Evolutionary conservation across 495 filamentous ascomycete species (phyloP).

Genomic region (Zalerion maritima): DNA sequence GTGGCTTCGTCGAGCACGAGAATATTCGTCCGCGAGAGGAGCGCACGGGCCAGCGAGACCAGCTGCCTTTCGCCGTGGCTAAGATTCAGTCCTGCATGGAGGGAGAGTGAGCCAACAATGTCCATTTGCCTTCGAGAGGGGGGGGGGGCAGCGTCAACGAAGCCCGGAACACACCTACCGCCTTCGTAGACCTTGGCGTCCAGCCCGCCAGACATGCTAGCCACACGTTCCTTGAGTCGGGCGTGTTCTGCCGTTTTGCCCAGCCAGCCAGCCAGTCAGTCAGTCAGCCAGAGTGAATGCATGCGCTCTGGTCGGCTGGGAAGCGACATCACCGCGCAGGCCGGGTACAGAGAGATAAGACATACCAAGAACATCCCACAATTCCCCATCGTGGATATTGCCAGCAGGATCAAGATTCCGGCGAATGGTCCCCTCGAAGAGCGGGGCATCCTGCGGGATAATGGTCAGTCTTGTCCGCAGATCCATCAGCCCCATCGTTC

Average conservation of each 20-base stretch:
- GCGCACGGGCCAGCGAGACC: conserved; percentile 51
- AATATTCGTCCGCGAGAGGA: conserved; percentile 44
- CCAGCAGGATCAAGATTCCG: conserved; percentile 31
- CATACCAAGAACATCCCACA: conserved; percentile 45
- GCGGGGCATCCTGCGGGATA: conserved; percentile 28
- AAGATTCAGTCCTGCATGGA: too few relatives aligned
- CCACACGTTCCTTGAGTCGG: conserved; percentile 58
- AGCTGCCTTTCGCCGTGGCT: conserved; percentile 55
- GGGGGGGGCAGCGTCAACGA: too few relatives aligned
- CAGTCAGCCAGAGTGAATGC: too few relatives aligned
- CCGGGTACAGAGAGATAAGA: conserved; percentile 17
- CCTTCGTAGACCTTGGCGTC: conserved; percentile 67
- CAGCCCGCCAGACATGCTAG: conserved; percentile 56
- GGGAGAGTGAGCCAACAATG: too few relatives aligned
- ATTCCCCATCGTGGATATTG: conserved; percentile 38
- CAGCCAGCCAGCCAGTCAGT: too few relatives aligned
- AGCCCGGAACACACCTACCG: too few relatives aligned
- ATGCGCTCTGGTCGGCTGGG: too few relatives aligned
- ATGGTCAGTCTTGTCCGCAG: conserved; percentile 23
- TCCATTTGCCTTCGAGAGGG: too few relatives aligned
- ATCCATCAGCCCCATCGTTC: conserved; percentile 14
- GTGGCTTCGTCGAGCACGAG: conserved; percentile 47
- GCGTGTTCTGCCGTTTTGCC: too few relatives aligned
- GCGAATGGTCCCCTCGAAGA: conserved; percentile 30
- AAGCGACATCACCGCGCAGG: too few relatives aligned